Evolutionary conservation across 164 flowering plant genomes (phyloP).

Genomic region (Hamamelis virginiana): DNA sequence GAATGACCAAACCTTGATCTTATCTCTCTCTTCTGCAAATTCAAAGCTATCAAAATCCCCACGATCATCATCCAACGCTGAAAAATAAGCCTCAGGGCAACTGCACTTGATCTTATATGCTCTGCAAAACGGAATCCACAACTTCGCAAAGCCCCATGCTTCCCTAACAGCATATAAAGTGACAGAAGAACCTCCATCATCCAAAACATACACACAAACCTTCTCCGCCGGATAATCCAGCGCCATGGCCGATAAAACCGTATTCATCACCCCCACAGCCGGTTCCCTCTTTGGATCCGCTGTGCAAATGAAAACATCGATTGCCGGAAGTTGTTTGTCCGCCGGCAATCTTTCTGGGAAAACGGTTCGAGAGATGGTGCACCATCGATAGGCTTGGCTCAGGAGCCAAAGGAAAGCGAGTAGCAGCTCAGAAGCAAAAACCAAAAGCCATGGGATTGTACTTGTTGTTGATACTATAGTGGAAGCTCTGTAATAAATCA

Average conservation of each 20-base stretch:
- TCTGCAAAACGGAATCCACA: constrained; percentile 29
- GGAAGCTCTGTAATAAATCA: constrained; percentile 26
- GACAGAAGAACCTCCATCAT: constrained; percentile 55
- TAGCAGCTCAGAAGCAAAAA: constrained; percentile 43
- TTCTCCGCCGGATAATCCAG: constrained; percentile 64
- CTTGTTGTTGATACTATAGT: neutral
- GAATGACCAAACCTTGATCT: constrained; percentile 30
- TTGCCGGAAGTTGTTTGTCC: constrained; percentile 34
- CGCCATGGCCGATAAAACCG: constrained; percentile 66
- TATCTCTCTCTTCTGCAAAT: constrained; percentile 16
- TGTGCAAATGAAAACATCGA: constrained; percentile 63
- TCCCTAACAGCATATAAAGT: constrained; percentile 23
- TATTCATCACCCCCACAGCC: constrained; percentile 59
- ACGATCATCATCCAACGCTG: neutral
- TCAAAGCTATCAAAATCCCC: neutral
- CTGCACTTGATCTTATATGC: constrained; percentile 32
- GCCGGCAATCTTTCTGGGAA: constrained; percentile 43
- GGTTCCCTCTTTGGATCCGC: constrained; percentile 65
- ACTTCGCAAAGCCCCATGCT: too few relatives aligned
- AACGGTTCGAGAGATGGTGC: constrained; percentile 45
- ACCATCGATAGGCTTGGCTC: constrained; percentile 39
- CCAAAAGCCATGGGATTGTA: constrained; percentile 28
- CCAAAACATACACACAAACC: constrained; percentile 62
- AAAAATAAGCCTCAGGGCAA: constrained; percentile 34
- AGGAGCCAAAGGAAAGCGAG: constrained; percentile 49